Conservation (phyloP, 176 grass and related monocot species). For the Hyparrhenia diplandra region DNA sequence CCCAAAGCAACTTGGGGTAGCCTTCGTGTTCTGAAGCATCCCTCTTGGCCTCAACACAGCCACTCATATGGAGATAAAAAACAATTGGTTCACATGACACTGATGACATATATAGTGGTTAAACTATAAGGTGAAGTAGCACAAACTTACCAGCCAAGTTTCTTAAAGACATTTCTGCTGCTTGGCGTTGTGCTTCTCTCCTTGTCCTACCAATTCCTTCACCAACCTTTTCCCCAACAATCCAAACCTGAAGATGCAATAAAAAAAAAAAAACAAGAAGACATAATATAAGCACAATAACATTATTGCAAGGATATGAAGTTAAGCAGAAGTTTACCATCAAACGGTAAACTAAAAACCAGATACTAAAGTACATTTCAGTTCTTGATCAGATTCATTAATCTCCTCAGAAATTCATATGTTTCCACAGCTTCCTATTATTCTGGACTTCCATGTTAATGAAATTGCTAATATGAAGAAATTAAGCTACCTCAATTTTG, state of each 20-base stretch:
- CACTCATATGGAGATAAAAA: background rate
- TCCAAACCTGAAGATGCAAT: conserved; percentile 60
- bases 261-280: background rate
- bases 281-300: background rate
- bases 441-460: background rate
- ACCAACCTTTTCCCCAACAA: conserved; percentile 89
- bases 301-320: background rate
- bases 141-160: conserved; percentile 67
- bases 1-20: background rate
- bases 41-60: background rate
- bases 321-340: background rate
- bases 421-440: background rate
- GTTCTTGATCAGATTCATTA: background rate
- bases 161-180: conserved; percentile 79
- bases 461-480: background rate
- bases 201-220: conserved; percentile 89
- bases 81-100: background rate
- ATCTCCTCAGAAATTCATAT: background rate
- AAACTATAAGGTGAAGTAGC: background rate
- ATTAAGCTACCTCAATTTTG: conserved; percentile 71
- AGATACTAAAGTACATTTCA: conserved; percentile 2
- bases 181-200: conserved; percentile 72
- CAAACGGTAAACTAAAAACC: background rate
- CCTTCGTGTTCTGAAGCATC: background rate
- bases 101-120: conserved; percentile 3